phyloP scores from a whole-genome alignment of 441 rosid genomes.

The Arabidopsis hybrid region DNA sequence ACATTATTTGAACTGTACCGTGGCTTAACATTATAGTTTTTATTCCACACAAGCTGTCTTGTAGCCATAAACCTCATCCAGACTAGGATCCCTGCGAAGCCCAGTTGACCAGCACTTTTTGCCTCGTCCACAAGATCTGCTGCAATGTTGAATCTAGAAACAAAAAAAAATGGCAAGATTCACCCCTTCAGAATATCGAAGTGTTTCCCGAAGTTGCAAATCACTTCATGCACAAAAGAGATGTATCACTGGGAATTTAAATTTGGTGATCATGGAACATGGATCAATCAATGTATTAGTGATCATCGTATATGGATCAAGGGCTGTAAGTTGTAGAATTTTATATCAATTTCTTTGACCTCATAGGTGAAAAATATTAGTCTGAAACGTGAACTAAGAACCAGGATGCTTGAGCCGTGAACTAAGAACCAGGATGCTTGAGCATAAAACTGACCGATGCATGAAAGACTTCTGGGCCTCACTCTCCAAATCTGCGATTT shows the following conservation, averaged over 20 bases:
- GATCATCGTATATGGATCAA: constrained; percentile 2
- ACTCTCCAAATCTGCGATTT: constrained; percentile 81
- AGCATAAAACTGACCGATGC: constrained; percentile 80
- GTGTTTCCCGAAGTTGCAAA: constrained; percentile 1
- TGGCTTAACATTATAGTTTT: constrained; percentile 99
- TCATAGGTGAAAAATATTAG: background rate
- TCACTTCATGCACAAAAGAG: constrained; percentile 16
- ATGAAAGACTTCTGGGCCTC: constrained; percentile 99
- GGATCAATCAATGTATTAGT: constrained; percentile 17
- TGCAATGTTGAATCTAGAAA: constrained; percentile 90
- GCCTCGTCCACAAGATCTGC: constrained; percentile 89
- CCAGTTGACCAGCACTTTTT: constrained; percentile 76
- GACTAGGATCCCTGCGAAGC: constrained; percentile 93
- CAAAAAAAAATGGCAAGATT: constrained; percentile 15
- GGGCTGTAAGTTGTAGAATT: background rate
- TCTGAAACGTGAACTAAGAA: too few relatives aligned
- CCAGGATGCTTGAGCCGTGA: too few relatives aligned
- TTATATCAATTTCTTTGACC: constrained; percentile 1
- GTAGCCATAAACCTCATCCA: constrained; percentile 99
- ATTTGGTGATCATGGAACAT: constrained; percentile 13
- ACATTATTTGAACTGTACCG: constrained; percentile 59
- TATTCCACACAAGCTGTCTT: constrained; percentile 98
- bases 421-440: constrained; percentile 13
- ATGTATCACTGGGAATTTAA: constrained; percentile 23
- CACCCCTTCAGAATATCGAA: constrained; percentile 10